Base-by-base conservation (phyloP, 352 stramenopile species). In the Phytopythium sindhum region DNA sequence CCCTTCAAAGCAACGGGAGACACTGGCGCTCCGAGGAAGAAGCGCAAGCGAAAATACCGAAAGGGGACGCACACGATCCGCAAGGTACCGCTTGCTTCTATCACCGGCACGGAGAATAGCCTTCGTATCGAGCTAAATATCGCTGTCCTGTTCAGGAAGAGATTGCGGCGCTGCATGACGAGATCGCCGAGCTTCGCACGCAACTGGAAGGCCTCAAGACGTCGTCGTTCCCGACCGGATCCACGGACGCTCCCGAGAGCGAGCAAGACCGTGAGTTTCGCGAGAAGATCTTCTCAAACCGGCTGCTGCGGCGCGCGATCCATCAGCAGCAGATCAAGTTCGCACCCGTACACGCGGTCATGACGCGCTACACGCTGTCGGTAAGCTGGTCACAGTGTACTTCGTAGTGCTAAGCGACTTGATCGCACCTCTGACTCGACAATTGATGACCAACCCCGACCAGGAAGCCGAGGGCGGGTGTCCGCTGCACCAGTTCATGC, bases 401-500 rank as follows among this genome's bases (percentile, higher is more conserved):
- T 23, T 19, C 14, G 15, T 42, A 17, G 35, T 39, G 9, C 9
- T 8, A 39, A 39, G 14, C 35, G 35, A 39, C 11, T 35, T 15
- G 6, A 47, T 47, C 19, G 4, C 7, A 2, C 6, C 21, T 15
- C 42, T 50, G 42, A 50, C 42, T 11, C 45, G 17, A 14, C n/a
- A 37, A 33, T 14, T 42, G 7, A 28, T 7, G 50, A 26, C n/a
- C 15, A 2, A 28, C 0, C 24, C 2, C 57, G 37, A 23, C 2
- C 45, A 67, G 64, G 68, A 67, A 23, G 60, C 60, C 2, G 54
- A 72, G 21, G 52, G 61, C 8, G 66, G 60, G 2, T 71, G 60
- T 14, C 45, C 63, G 7, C 47, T 81, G 28, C 65, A 80, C 44
- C 67, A 66, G n/a, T 77, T 70, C 24, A 75, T 84, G 28, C 75